Evolutionary conservation across 768 basidiomycete species (phyloP), one percentile per base, ranked within the genome.

Genomic region (Kwoniella dejecticola): DNA sequence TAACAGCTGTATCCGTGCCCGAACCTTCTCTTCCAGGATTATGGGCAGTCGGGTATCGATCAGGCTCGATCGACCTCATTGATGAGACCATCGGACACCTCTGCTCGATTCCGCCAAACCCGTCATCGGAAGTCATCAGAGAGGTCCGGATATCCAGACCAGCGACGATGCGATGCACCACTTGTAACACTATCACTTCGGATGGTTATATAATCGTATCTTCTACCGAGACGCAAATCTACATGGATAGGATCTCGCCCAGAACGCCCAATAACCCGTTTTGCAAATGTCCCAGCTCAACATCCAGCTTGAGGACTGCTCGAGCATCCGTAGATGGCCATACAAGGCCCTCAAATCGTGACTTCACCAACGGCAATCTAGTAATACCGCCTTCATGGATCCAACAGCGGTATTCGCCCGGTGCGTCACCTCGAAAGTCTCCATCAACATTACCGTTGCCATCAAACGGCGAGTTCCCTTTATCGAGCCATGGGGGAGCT

Each of bases 121-220:
- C 86, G 11, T 27, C 41, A 15, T 31, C 83, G 60, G 88, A 87
- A 1, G 75, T 79, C 11, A 80, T 91, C 71, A 84, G 81, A 52
- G 81, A 83, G 52, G 69, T 95, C n/a, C 83, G 85, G 24, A 77
- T 93, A 49, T 83, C 83, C 4, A 82, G 85, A 13, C 81, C 86
- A 10, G 78, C 79, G 8, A 79, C 80, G 60, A 84, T 83, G 62
- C 83, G 80, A 3, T 96, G 93, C 74, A 81, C 81, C 47, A 84
- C 83, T 46, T 96, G 93, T 72, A 86, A 86, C 21, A 85, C 89
- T 61, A 81, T 83, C 12, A 84, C 86, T 0, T 76, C 82, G 29
- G 88, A 89, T 67, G 87, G 86, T 59, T 82, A 93, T 70, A 79
- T 84, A 42, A 77, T 89, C 21, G 82, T 86, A 6, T 83, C 89